Evolutionary conservation across 2,329 filamentous ascomycete species (phyloP), one percentile per base, ranked within the genome.

Genomic region (Chaetomium sp.): DNA sequence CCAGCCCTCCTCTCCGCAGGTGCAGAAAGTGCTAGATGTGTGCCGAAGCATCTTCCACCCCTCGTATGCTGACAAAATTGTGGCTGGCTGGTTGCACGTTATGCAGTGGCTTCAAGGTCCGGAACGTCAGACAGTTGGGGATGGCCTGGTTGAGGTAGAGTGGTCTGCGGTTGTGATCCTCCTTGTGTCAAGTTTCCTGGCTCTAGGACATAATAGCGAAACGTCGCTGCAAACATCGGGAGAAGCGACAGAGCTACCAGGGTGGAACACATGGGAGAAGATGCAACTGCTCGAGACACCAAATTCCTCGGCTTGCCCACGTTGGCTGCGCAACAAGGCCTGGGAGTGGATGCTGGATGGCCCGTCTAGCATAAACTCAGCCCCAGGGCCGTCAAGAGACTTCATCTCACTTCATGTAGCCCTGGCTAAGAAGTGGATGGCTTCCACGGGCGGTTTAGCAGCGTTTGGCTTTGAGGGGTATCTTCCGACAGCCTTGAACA

Each of bases 71-170:
- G 85, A 75, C 72, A 87, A 75, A 33, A 71, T 90, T 8, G 72
- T 88, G 55, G 78, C 84, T 8, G 82, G 80, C 2, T 91, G 88
- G 86, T 88, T 87, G 79, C 85, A 89, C 66, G 77, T 82, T 19
- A 79, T 87, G 70, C 81, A 83, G 59, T 92, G 88, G 88, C 73
- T 89, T 42, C 56, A 58, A 11, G 44, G 44, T 19, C 33, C 43
- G 11, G 52, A 57, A 5, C 37, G 35, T 3, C 41, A 52, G 6
- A 59, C 56, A 10, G 43, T 59, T 3, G 52, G 53, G 0, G 70
- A 77, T 4, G 66, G 73, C 6, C 67, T 76, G 11, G 69, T 71
- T 3, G 78, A 86, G 59, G 55, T 73, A 1, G 88, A 91, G 68
- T 91, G 87, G 87, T 86, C 85, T 4, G 81, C 84, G 2, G 68